Evolutionary conservation across 768 basidiomycete genomes (phyloP).

Genomic region (Udeniomyces megalosporus): DNA sequence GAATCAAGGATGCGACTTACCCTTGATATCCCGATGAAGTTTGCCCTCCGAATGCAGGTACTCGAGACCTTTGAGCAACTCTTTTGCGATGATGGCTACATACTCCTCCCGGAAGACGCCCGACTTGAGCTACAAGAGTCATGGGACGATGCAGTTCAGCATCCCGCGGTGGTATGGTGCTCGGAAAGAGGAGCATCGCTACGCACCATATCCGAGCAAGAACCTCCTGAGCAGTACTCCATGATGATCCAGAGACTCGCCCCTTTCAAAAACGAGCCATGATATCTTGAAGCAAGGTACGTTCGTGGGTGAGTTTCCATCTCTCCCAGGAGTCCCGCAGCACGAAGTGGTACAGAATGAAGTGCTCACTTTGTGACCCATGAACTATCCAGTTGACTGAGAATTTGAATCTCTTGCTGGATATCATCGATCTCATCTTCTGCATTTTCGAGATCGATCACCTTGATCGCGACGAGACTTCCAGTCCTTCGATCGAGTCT

Average conservation of each 20-base stretch:
- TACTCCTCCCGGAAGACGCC: constrained; percentile 97
- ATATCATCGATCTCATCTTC: constrained; percentile 99
- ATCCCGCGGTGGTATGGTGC: no score
- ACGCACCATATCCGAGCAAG: constrained; percentile 92
- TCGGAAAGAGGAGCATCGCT: no score
- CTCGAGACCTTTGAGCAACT: constrained; percentile 78
- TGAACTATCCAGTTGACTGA: constrained; percentile 87
- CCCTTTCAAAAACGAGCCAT: constrained; percentile 89
- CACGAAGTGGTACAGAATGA: no score
- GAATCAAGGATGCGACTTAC: constrained; percentile 32
- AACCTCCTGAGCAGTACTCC: constrained; percentile 93
- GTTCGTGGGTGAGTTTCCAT: no score
- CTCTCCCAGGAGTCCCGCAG: no score
- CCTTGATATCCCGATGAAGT: constrained; percentile 98
- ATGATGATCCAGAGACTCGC: constrained; percentile 98
- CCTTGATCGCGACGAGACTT: constrained; percentile 91
- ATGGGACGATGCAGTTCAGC: no score
- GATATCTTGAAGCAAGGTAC: constrained; percentile 48
- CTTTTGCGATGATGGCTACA: constrained; percentile 89
- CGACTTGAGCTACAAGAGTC: constrained; percentile 99
- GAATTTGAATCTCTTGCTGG: constrained; percentile 91
- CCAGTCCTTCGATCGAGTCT: constrained; percentile 92
- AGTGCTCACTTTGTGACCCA: constrained; percentile 77
- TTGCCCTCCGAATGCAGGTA: constrained; percentile 94
- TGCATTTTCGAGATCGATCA: constrained; percentile 95